Base-by-base conservation (phyloP, 129 eudicot species). In the Flaveria brownii region DNA sequence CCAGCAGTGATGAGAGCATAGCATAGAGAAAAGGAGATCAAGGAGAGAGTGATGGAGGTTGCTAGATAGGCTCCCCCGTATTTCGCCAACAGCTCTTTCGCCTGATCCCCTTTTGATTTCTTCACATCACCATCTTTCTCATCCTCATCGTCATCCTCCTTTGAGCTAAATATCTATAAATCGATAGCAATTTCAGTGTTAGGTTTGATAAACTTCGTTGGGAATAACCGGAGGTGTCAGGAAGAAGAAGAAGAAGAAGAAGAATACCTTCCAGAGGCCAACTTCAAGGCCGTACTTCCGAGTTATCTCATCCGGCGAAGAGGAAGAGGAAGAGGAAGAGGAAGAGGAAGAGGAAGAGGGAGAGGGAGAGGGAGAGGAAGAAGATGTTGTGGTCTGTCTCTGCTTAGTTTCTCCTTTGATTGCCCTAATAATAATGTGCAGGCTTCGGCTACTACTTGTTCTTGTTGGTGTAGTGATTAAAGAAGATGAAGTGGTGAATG, bases 61-160 rank as follows among this genome's bases (percentile, higher is more conserved):
- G 97, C 99, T 76, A 95, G 84, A 75, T 95, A 91, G 6, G 99
- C 99, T 72, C 99, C 99, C 56, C 99, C 99, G 65, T 95, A 95
- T 85, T 95, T 95, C 25, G 97, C 74, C 70, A 95, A 75, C 16
- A 95, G 89, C 78, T 95, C 99, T 77, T 95, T 95, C 5, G 97
- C 99, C 86, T 91, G 90, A 59, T 87, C 92, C 20, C 94, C 90
- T 73, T 91, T 95, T 7, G 99, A 85, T 84, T 91, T 90, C 60
- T 76, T 82, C 45, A 54, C 84, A 15, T 66, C 16, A 3, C 26
- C 61, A 26, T 66, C 69, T 25, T 55, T 71, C 12, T 41, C 71
- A 14, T 71, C 86, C 0, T 55, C 73, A 9, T 46, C 71, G 14
- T 68, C 86, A 0, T 81, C 94, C 42, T 83, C 96, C 73, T 94